A percentile compares a stretch with the other conserved stretches of the same genome.
phyloP scores from a whole-genome alignment of 441 rosid species.

The Capsella rubella region DNA sequence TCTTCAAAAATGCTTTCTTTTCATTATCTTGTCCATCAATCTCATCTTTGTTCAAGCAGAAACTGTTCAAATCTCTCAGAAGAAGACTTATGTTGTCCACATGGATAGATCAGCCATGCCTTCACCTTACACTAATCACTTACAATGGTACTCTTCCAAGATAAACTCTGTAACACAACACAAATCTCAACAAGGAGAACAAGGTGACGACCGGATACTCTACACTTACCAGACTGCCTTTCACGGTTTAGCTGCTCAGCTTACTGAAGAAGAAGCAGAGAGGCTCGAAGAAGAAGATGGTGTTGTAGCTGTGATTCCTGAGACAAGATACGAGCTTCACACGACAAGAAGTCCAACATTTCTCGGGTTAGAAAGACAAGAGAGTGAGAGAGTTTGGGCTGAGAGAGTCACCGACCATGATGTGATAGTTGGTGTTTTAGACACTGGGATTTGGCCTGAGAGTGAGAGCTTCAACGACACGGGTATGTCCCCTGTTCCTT shows the following conservation, averaged over 20 bases:
- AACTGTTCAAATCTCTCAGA: constrained; percentile 36
- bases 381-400: constrained; percentile 54
- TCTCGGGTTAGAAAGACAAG: constrained; percentile 61
- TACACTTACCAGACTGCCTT: constrained; percentile 79
- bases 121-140: constrained; percentile 56
- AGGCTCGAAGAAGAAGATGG: constrained; percentile 63
- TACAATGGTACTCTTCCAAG: constrained; percentile 81
- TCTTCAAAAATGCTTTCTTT: constrained; percentile 52
- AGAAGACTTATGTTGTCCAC: constrained; percentile 77
- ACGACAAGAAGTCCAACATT: constrained; percentile 76
- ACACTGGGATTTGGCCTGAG: constrained; percentile 85
- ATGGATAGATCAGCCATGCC: constrained; percentile 91
- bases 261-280: constrained; percentile 62
- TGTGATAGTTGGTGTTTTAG: constrained; percentile 71
- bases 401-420: constrained; percentile 57
- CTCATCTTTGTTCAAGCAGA: constrained; percentile 43
- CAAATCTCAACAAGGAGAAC: constrained; percentile 41
- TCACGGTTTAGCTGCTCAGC: constrained; percentile 70
- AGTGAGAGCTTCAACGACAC: constrained; percentile 73
- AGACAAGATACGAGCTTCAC: constrained; percentile 64
- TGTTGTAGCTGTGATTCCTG: constrained; percentile 61
- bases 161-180: constrained; percentile 54
- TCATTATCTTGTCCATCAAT: constrained; percentile 48
- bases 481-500: constrained; percentile 61
- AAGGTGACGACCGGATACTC: constrained; percentile 55